Percentiles rank a stretch among this genome's conserved stretches.
Conservation (phyloP, 2,329 filamentous ascomycete genomes). For the Erysiphe pulchra region DNA sequence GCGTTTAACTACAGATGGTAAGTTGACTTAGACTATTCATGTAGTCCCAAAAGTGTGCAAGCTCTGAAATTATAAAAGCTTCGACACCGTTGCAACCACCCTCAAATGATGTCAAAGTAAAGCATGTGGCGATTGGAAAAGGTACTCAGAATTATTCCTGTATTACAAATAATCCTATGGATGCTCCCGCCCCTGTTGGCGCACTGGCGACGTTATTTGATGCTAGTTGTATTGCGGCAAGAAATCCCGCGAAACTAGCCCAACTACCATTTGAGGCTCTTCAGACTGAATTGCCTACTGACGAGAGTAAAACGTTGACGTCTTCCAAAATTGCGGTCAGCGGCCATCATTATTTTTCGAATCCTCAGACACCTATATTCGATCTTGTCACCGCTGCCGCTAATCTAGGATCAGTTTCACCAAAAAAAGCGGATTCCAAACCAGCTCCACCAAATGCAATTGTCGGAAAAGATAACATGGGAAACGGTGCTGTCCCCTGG, state of each 20-base stretch:
- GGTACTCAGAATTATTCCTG: constrained; percentile 94
- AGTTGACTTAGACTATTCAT: background rate
- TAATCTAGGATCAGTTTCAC: constrained; percentile 33
- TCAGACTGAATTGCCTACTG: constrained; percentile 28
- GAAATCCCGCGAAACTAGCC: constrained; percentile 38
- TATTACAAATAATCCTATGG: constrained; percentile 29
- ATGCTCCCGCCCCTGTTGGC: constrained; percentile 37
- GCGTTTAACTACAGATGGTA: background rate
- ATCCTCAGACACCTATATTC: constrained; percentile 51
- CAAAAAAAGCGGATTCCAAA: constrained; percentile 33
- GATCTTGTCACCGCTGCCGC: constrained; percentile 34
- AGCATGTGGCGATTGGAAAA: constrained; percentile 63
- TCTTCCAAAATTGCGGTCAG: constrained; percentile 37
- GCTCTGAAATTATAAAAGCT: background rate
- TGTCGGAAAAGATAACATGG: constrained; percentile 27
- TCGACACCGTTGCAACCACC: constrained; percentile 25
- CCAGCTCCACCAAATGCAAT: constrained; percentile 35
- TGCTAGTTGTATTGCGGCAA: constrained; percentile 50
- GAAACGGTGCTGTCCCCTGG: constrained; percentile 54
- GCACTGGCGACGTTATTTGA: constrained; percentile 74
- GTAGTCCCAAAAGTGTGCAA: background rate
- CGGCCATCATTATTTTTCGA: constrained; percentile 62
- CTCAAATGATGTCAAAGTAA: constrained; percentile 32
- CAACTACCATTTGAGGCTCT: constrained; percentile 42
- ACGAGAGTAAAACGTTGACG: constrained; percentile 15